These are phyloP conservation scores for Leccinum subtestaceum DNA, from an alignment of 768 basidiomycete genomes.

Conservation along the genomic window DNA sequence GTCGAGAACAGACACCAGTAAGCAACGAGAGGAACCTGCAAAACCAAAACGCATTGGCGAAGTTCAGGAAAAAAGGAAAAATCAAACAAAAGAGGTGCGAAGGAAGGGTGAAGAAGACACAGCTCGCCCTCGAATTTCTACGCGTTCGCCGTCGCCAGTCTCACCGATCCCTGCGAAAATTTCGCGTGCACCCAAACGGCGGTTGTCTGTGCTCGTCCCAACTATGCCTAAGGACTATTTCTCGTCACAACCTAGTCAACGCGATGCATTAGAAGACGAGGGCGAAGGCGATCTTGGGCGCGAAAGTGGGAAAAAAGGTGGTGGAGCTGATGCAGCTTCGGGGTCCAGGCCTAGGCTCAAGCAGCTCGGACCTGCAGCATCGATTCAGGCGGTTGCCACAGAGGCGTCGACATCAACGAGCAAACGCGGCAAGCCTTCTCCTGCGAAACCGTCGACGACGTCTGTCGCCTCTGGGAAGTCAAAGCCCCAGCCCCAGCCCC, in stretches of 20 bases:
- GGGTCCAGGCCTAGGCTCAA: background rate
- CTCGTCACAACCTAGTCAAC: conserved; percentile 12
- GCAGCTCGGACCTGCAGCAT: conserved; percentile 16
- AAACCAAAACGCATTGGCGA: background rate
- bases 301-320: background rate
- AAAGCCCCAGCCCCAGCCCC: conserved; percentile 4
- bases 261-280: background rate
- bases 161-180: conserved; percentile 3
- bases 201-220: conserved; percentile 29
- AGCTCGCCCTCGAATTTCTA: conserved; percentile 1
- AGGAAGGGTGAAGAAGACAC: background rate
- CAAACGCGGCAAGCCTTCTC: conserved; percentile 19
- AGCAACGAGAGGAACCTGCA: background rate
- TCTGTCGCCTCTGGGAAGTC: conserved; percentile 2
- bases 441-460: conserved; percentile 9
- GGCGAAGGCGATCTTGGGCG: background rate
- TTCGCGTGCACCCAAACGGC: conserved; percentile 16
- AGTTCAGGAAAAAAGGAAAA: background rate
- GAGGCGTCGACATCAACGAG: conserved; percentile 21
- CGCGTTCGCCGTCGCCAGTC: conserved; percentile 8
- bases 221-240: conserved; percentile 27
- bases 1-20: background rate
- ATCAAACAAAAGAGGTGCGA: background rate
- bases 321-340: background rate
- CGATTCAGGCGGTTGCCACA: conserved; percentile 20